Evolutionary conservation across 2,329 filamentous ascomycete genomes (phyloP), one percentile per base, ranked within the genome.

Genomic region (Sphaerulina vaccinii): DNA sequence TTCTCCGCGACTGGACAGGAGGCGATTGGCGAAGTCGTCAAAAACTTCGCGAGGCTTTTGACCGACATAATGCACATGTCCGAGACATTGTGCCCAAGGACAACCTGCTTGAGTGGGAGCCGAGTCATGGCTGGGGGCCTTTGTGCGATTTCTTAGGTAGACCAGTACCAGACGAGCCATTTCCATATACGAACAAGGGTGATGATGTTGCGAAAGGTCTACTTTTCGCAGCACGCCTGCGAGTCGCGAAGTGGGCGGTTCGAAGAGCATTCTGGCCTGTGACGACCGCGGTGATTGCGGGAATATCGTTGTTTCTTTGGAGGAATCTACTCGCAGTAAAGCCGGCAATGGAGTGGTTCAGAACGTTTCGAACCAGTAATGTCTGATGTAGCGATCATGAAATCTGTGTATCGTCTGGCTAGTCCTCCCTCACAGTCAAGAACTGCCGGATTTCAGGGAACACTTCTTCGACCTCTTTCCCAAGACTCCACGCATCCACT

Each of bases 131-230:
- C 3, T 70, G 66, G 66, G 55, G 52, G 33, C 62, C 62, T 2
- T 42, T 68, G 13, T 68, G 65, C 51, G 38, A 59, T 5, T 69
- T 67, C 24, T 51, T 69, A n/a, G 58, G 53, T 0, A 57, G 57
- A 16, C 24, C 51, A 0, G 49, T 64, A 7, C 65, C 65, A 6
- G 44, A 55, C 3, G 53, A 51, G 9, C 49, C 53, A 2, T 63
- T 65, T 39, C 66, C 65, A 9, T 40, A 56, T n/a, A 35, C 49
- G n/a, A 54, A 50, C 38, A 6, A 37, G 15, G 47, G 47, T 6
- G 38, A 43, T 21, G 38, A 50, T 43, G 38, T 50, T 5, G 39
- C 47, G 19, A 43, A 42, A 13, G 47, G 47, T 21, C 13, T 50
- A 4, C 19, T 50, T 16, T 5, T 50, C 18, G 38, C 38, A 9